Conservation (phyloP, 2,329 filamentous ascomycete species). For the Scedosporium dehoogii region DNA sequence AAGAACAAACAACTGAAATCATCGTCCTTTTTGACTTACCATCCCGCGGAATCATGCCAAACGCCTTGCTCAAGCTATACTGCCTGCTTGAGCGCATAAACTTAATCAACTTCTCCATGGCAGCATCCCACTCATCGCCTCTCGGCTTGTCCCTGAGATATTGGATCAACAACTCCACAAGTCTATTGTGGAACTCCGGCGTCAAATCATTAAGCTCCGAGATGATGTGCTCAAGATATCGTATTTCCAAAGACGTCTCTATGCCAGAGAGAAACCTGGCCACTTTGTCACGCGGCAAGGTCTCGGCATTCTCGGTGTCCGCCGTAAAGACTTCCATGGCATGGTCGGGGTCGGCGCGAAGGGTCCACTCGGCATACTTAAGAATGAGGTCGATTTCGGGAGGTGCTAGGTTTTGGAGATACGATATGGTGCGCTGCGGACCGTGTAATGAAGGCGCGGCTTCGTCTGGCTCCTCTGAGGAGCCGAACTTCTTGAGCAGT, state of each 20-base stretch:
- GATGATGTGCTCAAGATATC: slow-evolving; percentile 86
- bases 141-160: slow-evolving; percentile 36
- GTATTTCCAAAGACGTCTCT: slow-evolving; percentile 61
- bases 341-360: slow-evolving; percentile 59
- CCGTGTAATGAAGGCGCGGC: slow-evolving; percentile 56
- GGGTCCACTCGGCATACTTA: slow-evolving; percentile 83
- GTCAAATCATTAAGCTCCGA: slow-evolving; percentile 75
- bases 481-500: slow-evolving; percentile 72
- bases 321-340: slow-evolving; percentile 91
- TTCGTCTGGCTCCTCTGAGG: slow-evolving; percentile 39
- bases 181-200: slow-evolving; percentile 75
- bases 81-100: slow-evolving; percentile 69
- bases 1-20: neutral
- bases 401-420: slow-evolving; percentile 80
- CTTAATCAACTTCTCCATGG: slow-evolving; percentile 57
- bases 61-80: slow-evolving; percentile 72
- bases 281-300: slow-evolving; percentile 67
- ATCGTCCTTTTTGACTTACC: slow-evolving; percentile 39
- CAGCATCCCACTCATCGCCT: slow-evolving; percentile 41
- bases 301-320: slow-evolving; percentile 92
- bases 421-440: slow-evolving; percentile 73
- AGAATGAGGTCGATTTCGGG: slow-evolving; percentile 85
- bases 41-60: slow-evolving; percentile 68
- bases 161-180: slow-evolving; percentile 62
- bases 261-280: slow-evolving; percentile 63